These are phyloP conservation scores for Hyaloscypha variabilis DNA, from an alignment of 495 filamentous ascomycete genomes.

Conservation along the genomic window DNA sequence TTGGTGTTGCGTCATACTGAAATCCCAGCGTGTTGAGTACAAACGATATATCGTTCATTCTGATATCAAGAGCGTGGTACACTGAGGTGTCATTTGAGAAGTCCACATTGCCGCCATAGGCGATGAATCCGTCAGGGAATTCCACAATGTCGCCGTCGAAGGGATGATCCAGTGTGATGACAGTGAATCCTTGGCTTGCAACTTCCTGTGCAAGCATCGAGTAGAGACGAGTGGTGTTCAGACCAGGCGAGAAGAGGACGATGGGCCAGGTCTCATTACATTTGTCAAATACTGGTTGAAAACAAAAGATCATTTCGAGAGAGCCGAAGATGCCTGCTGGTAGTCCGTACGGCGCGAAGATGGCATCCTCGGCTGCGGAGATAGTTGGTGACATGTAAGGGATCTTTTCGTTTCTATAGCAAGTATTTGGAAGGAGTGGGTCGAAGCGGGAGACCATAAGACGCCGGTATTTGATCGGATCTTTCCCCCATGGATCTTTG, in stretches of 20 bases:
- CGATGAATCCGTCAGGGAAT: conserved; percentile 2
- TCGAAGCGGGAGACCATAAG: conserved; percentile 42
- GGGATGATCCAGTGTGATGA: not conserved
- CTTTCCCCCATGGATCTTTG: conserved; percentile 36
- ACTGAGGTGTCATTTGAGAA: not conserved
- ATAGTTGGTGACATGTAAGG: conserved; percentile 18
- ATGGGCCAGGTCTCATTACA: conserved; percentile 6
- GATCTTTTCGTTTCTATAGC: conserved; percentile 8
- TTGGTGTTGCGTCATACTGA: not conserved
- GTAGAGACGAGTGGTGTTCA: not conserved
- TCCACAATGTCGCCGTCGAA: not conserved
- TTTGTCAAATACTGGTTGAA: not conserved
- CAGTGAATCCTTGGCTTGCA: not conserved
- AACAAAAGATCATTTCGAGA: conserved; percentile 10
- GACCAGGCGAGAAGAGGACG: not conserved
- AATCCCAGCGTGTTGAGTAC: not conserved
- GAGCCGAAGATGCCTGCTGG: conserved; percentile 3
- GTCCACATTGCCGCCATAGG: conserved; percentile 13
- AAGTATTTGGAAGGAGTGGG: conserved; percentile 30
- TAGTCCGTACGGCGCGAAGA: conserved; percentile 11
- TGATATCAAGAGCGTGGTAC: not conserved
- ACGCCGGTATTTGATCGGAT: conserved; percentile 33
- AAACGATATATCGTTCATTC: not conserved
- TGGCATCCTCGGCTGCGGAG: conserved; percentile 8
- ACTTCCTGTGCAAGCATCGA: not conserved